These are phyloP conservation scores for Agapanthus africanus DNA, from an alignment of 106 monocot species.

Conservation along the genomic window DNA sequence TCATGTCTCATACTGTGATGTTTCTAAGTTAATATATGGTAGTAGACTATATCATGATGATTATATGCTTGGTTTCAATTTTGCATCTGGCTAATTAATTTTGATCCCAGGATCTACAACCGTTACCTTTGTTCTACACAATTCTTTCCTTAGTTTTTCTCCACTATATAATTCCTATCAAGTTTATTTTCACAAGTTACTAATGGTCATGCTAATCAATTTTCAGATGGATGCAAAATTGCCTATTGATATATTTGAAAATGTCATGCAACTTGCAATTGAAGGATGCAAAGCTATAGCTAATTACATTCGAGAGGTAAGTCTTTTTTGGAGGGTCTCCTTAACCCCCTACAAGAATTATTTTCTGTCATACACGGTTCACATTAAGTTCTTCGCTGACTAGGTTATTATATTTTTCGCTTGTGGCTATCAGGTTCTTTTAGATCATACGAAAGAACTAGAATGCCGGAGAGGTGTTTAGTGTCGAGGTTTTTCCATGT, in stretches of 20 bases:
- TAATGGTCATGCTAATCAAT: too few relatives aligned
- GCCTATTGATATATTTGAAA: constrained; percentile 53
- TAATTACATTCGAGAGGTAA: constrained; percentile 32
- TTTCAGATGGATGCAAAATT: constrained; percentile 32
- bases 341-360: neutral
- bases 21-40: too few relatives aligned
- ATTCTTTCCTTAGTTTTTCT: too few relatives aligned
- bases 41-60: too few relatives aligned
- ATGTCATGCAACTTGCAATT: constrained; percentile 92
- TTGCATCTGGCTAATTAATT: too few relatives aligned
- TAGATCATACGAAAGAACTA: constrained; percentile 15
- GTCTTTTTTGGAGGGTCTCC: too few relatives aligned
- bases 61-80: too few relatives aligned
- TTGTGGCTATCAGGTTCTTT: constrained; percentile 13
- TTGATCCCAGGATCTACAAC: too few relatives aligned
- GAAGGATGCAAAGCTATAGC: constrained; percentile 97
- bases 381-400: neutral
- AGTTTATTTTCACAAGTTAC: too few relatives aligned
- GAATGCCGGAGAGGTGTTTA: constrained; percentile 15
- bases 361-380: neutral
- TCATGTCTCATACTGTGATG: too few relatives aligned
- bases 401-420: neutral
- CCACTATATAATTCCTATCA: too few relatives aligned
- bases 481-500: neutral
- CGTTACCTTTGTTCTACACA: too few relatives aligned